phyloP scores from a whole-genome alignment of 805 yeast species.

The Candida argentea region DNA sequence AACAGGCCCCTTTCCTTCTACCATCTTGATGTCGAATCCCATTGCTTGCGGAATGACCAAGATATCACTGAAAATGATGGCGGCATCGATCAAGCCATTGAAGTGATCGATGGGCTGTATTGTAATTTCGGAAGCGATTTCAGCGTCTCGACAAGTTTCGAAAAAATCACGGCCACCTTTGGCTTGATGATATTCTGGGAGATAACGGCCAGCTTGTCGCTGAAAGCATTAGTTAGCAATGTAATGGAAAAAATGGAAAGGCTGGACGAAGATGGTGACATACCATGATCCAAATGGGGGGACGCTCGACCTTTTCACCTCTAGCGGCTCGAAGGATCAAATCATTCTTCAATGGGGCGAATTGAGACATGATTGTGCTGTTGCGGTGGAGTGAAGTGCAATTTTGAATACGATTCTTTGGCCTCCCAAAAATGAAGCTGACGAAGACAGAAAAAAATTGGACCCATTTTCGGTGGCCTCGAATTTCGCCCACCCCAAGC shows the following conservation, averaged over 20 bases:
- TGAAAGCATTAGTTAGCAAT: constrained; percentile 4
- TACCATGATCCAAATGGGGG: constrained; percentile 95
- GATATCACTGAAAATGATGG: constrained; percentile 92
- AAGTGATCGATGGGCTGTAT: constrained; percentile 91
- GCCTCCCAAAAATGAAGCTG: too few species aligned
- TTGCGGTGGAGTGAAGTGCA: too few species aligned
- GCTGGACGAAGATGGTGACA: neutral
- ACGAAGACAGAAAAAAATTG: too few species aligned
- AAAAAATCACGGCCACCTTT: constrained; percentile 84
- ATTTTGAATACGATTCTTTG: too few species aligned
- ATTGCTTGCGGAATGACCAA: constrained; percentile 95
- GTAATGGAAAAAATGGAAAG: neutral
- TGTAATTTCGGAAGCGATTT: constrained; percentile 86
- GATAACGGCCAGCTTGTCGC: constrained; percentile 94
- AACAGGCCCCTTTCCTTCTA: constrained; percentile 90
- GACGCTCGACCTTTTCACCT: constrained; percentile 88
- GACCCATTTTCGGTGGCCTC: too few species aligned
- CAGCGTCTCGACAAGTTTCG: constrained; percentile 92
- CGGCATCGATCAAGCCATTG: constrained; percentile 88
- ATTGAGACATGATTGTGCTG: constrained; percentile 24
- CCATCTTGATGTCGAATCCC: constrained; percentile 92
- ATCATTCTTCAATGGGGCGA: constrained; percentile 81
- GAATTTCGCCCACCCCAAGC: too few species aligned
- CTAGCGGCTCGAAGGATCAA: constrained; percentile 84
- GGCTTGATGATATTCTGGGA: constrained; percentile 85